Conservation (phyloP, 2,329 filamentous ascomycete genomes). For the Fusarium nisikadoi region DNA sequence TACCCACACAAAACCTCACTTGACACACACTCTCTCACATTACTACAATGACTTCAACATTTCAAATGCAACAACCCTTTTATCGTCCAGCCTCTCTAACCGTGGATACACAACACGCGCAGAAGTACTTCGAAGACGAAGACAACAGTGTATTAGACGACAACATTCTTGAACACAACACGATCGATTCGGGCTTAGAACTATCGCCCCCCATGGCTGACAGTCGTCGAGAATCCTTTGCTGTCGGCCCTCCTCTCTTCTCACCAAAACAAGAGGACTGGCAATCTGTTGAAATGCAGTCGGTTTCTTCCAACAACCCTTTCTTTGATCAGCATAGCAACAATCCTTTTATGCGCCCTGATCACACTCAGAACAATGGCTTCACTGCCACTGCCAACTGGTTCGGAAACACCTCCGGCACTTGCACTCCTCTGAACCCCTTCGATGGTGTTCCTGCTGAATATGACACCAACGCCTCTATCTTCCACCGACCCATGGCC, state of each 20-base stretch:
- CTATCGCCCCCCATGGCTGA: conserved; percentile 71
- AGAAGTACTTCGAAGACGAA: conserved; percentile 70
- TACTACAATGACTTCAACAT: conserved; percentile 61
- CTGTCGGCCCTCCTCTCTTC: conserved; percentile 66
- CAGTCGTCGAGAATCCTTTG: conserved; percentile 73
- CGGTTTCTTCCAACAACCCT: conserved; percentile 70
- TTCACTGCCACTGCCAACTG: conserved; percentile 63
- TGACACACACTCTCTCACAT: conserved; percentile 12
- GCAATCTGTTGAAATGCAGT: conserved; percentile 73
- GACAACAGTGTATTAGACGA: conserved; percentile 70
- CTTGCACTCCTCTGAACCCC: conserved; percentile 78
- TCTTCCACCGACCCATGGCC: conserved; percentile 66
- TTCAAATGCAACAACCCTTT: conserved; percentile 59
- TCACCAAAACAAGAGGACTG: conserved; percentile 73
- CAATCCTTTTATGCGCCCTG: conserved; percentile 75
- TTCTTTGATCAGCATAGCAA: conserved; percentile 68
- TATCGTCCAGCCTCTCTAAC: conserved; percentile 62
- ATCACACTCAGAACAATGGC: conserved; percentile 58
- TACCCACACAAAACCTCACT: conserved; percentile 23
- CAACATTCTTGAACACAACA: conserved; percentile 67
- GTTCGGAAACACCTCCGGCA: conserved; percentile 61
- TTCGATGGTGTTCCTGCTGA: conserved; percentile 68
- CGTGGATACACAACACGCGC: conserved; percentile 64
- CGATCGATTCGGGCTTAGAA: conserved; percentile 69
- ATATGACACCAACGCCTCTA: conserved; percentile 63